A percentile compares a stretch with the other conserved stretches of the same genome.
Conservation (phyloP, 768 basidiomycete genomes). For the Exsudoporus frostii region DNA sequence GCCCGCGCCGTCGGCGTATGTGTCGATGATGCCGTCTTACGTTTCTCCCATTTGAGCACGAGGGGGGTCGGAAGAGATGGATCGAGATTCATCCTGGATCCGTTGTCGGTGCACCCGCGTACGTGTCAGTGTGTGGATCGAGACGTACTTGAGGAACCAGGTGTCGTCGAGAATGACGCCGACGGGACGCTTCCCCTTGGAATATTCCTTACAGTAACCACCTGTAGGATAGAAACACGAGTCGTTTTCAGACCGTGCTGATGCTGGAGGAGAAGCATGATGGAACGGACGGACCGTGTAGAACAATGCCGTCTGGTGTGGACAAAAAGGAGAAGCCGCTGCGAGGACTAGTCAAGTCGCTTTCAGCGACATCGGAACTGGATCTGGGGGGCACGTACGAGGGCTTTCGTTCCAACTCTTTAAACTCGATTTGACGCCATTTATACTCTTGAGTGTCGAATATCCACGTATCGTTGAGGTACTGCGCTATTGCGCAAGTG, state of each 20-base stretch:
- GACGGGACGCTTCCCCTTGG: slow-evolving; percentile 78
- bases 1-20: slow-evolving; percentile 64
- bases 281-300: slow-evolving; percentile 58
- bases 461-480: slow-evolving; percentile 80
- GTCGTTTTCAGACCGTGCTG: not conserved
- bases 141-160: slow-evolving; percentile 73
- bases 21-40: slow-evolving; percentile 63
- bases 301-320: slow-evolving; percentile 69
- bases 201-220: slow-evolving; percentile 89
- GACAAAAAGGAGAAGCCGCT: slow-evolving; percentile 86
- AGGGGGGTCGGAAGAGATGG: slow-evolving; percentile 31
- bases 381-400: slow-evolving; percentile 44
- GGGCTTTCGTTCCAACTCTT: slow-evolving; percentile 66
- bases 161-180: slow-evolving; percentile 90
- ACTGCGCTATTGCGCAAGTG: slow-evolving; percentile 51
- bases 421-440: slow-evolving; percentile 77
- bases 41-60: slow-evolving; percentile 79
- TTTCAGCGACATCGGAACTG: not conserved
- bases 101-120: not conserved
- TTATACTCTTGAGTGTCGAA: slow-evolving; percentile 85
- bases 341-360: slow-evolving; percentile 46
- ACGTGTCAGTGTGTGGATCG: not conserved
- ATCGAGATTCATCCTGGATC: slow-evolving; percentile 33
- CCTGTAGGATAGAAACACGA: slow-evolving; percentile 39
- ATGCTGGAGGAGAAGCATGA: not conserved